A percentile compares a stretch with the other conserved stretches of the same genome.
Evolutionary conservation across 2,329 filamentous ascomycete species (phyloP).

Genomic region (Tolypocladium ophioglossoides): DNA sequence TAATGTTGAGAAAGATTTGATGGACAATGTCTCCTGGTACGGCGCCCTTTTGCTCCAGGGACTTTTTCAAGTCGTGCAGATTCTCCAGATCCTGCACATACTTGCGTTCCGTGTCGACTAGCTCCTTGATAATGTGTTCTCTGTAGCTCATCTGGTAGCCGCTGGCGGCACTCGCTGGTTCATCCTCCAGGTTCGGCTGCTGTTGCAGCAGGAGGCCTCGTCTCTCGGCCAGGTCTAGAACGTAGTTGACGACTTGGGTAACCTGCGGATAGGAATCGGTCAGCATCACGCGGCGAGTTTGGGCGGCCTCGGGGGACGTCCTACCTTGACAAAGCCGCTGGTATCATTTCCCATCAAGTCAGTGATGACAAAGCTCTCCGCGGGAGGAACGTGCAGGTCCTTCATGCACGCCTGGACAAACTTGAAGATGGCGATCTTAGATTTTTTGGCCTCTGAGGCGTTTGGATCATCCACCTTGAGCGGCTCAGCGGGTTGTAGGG

Average conservation of each 20-base stretch:
- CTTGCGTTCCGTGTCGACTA: constrained; percentile 91
- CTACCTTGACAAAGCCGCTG: constrained; percentile 89
- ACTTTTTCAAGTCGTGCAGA: constrained; percentile 82
- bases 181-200: constrained; percentile 47
- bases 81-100: constrained; percentile 97
- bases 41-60: constrained; percentile 76
- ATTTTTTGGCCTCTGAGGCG: constrained; percentile 58
- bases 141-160: constrained; percentile 62
- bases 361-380: constrained; percentile 83
- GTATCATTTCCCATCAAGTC: constrained; percentile 92
- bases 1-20: constrained; percentile 93
- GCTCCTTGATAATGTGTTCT: constrained; percentile 82
- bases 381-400: constrained; percentile 66
- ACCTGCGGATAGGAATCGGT: constrained; percentile 32
- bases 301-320: constrained; percentile 8
- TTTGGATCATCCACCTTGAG: constrained; percentile 56
- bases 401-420: constrained; percentile 84
- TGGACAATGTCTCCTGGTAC: constrained; percentile 86
- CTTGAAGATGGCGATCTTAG: constrained; percentile 83
- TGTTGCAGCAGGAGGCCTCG: constrained; percentile 60
- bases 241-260: constrained; percentile 82
- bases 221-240: constrained; percentile 76
- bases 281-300: neutral
- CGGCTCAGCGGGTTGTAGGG: constrained; percentile 58
- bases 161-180: constrained; percentile 31